These are phyloP conservation scores for Theobroma cacao DNA, from an alignment of 345 rosid species.

Conservation along the genomic window DNA sequence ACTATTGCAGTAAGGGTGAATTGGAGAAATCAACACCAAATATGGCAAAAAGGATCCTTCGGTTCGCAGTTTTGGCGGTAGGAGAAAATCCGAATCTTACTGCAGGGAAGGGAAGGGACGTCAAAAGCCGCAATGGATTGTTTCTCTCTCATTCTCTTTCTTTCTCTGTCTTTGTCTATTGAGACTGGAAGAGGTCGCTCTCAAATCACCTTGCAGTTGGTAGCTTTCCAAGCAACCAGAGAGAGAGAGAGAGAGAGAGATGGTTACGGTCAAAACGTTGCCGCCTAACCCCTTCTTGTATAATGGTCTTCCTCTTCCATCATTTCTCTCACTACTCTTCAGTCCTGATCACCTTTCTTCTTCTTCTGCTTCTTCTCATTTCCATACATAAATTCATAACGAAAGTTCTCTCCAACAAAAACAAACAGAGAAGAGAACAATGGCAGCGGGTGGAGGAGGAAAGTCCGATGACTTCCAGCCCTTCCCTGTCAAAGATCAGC, in stretches of 20 bases:
- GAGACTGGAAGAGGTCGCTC: background rate
- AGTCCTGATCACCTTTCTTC: too few relatives aligned
- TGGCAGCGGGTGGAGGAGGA: slow-evolving; percentile 32
- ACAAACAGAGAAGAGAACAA: slow-evolving; percentile 12
- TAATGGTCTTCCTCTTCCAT: too few relatives aligned
- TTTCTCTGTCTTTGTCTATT: background rate
- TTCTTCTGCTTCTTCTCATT: too few relatives aligned
- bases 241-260: background rate
- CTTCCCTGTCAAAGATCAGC: slow-evolving; percentile 80
- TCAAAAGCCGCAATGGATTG: background rate
- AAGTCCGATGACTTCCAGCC: slow-evolving; percentile 70
- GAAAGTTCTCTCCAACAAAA: background rate
- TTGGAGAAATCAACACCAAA: too few relatives aligned
- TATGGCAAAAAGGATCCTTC: background rate
- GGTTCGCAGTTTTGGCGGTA: background rate
- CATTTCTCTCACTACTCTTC: background rate
- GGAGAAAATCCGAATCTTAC: background rate
- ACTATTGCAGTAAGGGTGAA: too few relatives aligned
- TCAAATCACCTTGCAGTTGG: background rate
- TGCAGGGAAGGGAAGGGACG: background rate
- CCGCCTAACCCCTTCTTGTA: slow-evolving; percentile 14
- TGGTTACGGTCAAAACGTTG: slow-evolving; percentile 15
- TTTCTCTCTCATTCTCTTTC: background rate
- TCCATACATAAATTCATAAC: background rate
- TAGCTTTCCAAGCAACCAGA: background rate